Conservation (phyloP, 2,329 filamentous ascomycete species). For the Monilinia aucupariae region DNA sequence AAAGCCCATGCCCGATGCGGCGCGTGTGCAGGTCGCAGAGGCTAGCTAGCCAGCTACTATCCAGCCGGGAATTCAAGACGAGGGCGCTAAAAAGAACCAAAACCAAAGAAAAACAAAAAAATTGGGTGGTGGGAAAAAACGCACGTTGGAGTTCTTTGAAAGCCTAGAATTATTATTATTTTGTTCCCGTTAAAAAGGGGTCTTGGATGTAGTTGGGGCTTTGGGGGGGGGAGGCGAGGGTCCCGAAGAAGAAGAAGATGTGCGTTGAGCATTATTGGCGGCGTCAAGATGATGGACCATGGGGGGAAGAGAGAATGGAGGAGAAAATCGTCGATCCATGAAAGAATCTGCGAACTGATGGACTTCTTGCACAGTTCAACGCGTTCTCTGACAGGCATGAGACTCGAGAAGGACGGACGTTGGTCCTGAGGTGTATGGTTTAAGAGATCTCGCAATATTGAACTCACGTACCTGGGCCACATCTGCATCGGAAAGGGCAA, state of each 20-base stretch:
- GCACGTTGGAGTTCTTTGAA: constrained; percentile 16
- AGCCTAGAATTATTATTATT: constrained; percentile 10
- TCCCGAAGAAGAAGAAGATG: neutral
- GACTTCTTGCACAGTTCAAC: neutral
- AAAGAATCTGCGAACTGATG: neutral
- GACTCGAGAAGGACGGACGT: neutral
- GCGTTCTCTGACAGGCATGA: neutral
- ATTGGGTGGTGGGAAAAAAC: constrained; percentile 1
- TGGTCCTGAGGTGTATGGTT: neutral
- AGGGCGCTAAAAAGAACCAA: no score
- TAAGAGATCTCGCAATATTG: neutral
- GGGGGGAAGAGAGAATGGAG: neutral
- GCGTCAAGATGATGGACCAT: neutral
- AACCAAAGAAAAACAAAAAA: no score
- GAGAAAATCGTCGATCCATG: neutral
- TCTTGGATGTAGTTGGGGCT: constrained; percentile 1
- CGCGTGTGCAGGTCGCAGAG: no score
- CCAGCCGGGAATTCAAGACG: no score
- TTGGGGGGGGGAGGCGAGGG: constrained; percentile 2
- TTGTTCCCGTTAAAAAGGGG: constrained; percentile 8
- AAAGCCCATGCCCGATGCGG: no score
- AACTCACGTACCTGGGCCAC: constrained; percentile 8
- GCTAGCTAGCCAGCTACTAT: no score
- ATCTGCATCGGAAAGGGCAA: neutral
- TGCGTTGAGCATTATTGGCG: neutral